phyloP scores from a whole-genome alignment of 352 stramenopile genomes.

The Thraustochytrium sp. region DNA sequence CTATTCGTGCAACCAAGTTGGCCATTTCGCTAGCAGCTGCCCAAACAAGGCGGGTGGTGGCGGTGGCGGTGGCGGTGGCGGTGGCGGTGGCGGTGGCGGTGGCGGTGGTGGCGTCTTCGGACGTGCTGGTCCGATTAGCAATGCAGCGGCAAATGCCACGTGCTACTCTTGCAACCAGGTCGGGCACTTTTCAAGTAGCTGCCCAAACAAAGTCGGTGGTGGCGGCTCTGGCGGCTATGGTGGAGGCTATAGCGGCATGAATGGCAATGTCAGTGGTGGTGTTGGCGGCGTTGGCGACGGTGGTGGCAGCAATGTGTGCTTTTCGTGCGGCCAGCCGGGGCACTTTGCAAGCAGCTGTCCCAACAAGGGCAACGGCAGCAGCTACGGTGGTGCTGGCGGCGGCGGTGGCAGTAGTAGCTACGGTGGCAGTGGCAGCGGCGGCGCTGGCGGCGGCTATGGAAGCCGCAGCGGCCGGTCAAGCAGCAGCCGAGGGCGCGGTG shows the following conservation, averaged over 20 bases:
- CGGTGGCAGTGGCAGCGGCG: not conserved
- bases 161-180: conserved; percentile 9
- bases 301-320: not conserved
- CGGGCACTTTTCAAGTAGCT: conserved; percentile 12
- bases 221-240: not conserved
- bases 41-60: not conserved
- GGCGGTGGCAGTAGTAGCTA: not conserved
- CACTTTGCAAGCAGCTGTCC: conserved; percentile 7
- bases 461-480: not conserved
- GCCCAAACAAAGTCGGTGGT: not conserved
- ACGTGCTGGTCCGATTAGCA: no score
- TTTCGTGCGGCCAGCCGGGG: not conserved
- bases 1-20: not conserved
- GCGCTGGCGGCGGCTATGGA: no score
- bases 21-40: conserved; percentile 28
- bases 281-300: no score
- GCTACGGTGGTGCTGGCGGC: not conserved
- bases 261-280: not conserved
- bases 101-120: not conserved
- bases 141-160: no score
- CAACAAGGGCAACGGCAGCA: no score
- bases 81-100: not conserved
- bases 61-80: not conserved
- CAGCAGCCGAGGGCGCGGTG: not conserved
- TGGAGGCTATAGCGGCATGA: not conserved